Conservation (phyloP, 257 asterid genomes). For the Solanum etuberosum region DNA sequence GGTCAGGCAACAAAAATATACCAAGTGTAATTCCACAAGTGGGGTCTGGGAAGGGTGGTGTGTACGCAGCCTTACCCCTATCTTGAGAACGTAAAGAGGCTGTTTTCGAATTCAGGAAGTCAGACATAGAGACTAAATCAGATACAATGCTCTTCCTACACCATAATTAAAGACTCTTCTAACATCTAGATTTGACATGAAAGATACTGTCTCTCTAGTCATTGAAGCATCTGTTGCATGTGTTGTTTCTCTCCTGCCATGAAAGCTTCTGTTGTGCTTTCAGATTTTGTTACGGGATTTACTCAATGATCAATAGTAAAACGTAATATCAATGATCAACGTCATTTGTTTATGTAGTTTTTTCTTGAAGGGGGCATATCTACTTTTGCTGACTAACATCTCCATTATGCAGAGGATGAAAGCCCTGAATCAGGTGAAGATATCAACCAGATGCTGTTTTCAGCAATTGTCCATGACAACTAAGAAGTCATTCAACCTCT, state of each 20-base stretch:
- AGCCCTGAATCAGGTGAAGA: constrained; percentile 44
- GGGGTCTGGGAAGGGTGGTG: background rate
- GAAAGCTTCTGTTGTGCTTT: background rate
- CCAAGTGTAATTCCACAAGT: background rate
- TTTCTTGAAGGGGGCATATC: background rate
- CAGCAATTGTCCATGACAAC: constrained; percentile 71
- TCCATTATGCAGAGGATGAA: constrained; percentile 37
- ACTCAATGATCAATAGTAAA: background rate
- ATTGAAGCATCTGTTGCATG: background rate
- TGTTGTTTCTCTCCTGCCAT: background rate
- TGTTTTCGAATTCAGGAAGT: background rate
- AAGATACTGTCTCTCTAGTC: background rate
- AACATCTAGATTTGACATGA: background rate
- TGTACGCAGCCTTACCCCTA: background rate
- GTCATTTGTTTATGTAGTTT: background rate
- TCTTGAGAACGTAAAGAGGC: background rate
- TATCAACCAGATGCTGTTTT: constrained; percentile 73
- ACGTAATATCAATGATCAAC: background rate
- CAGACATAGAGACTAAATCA: background rate
- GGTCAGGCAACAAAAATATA: background rate
- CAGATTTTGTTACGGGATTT: background rate
- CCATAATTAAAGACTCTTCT: background rate
- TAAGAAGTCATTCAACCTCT: constrained; percentile 6
- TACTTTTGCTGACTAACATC: background rate
- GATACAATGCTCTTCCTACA: background rate